Percentiles rank a stretch among this genome's conserved stretches.
These are phyloP conservation scores for bread wheat (Triticum aestivum) DNA, from an alignment of 176 grass and related monocot species.

Conservation along the genomic window DNA sequence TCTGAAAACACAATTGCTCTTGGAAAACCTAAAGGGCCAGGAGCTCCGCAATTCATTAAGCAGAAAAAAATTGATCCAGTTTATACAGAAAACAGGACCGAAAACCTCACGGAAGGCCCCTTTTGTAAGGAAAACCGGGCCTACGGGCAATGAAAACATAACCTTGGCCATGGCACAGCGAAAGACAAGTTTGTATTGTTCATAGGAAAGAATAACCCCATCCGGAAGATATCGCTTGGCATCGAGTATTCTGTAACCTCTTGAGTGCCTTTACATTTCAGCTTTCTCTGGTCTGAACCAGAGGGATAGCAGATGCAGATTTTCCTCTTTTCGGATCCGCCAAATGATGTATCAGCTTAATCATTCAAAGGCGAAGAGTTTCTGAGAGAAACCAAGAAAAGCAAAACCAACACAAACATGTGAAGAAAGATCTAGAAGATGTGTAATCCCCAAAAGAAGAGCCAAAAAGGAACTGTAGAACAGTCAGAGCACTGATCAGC, in stretches of 20 bases:
- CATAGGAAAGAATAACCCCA: background rate
- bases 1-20: background rate
- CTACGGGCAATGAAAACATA: no score
- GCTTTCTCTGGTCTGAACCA: background rate
- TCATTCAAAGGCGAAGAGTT: background rate
- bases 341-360: background rate
- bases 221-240: background rate
- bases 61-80: background rate
- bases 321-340: background rate
- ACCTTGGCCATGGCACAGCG: background rate
- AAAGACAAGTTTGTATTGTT: background rate
- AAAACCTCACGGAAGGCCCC: no score
- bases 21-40: background rate
- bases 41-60: background rate
- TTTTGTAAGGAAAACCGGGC: no score
- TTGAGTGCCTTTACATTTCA: background rate
- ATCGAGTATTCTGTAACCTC: background rate
- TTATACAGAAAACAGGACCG: no score
- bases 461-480: conserved; percentile 24
- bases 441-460: background rate
- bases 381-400: conserved; percentile 10
- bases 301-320: background rate
- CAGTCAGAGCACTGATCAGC: conserved; percentile 29
- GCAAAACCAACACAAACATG: background rate
- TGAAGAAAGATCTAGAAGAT: conserved; percentile 33